Conservation (phyloP, 176 grass and related monocot genomes). For the Panicum miliaceum region DNA sequence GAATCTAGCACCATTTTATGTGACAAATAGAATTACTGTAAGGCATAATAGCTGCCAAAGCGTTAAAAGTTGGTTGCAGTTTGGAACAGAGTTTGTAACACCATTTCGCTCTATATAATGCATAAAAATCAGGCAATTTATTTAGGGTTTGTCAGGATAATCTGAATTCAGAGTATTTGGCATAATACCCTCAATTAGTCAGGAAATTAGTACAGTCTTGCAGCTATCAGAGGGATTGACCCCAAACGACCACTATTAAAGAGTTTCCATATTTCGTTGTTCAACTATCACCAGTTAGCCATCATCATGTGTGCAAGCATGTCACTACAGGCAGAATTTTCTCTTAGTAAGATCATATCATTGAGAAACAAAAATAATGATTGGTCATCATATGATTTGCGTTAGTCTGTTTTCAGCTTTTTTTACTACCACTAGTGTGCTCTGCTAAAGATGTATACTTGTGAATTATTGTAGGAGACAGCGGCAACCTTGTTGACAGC, state of each 20-base stretch:
- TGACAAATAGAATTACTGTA: background rate
- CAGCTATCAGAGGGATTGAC: background rate
- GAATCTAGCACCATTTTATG: background rate
- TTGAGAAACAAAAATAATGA: constrained; percentile 22
- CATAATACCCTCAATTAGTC: background rate
- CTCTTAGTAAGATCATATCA: background rate
- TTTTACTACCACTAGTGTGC: background rate
- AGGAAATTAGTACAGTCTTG: background rate
- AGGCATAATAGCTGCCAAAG: background rate
- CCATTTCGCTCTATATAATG: background rate
- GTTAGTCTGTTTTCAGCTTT: background rate
- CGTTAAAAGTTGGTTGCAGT: background rate
- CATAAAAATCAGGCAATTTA: background rate
- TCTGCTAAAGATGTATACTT: constrained; percentile 15
- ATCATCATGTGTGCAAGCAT: constrained; percentile 6
- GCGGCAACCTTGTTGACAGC: constrained; percentile 75
- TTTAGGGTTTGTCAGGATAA: background rate
- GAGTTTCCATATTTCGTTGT: background rate
- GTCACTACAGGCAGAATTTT: background rate
- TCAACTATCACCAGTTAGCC: background rate
- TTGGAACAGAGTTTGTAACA: background rate
- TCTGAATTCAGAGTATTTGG: background rate
- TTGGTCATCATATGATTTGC: constrained; percentile 1
- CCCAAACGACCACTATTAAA: background rate
- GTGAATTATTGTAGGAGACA: constrained; percentile 62